phyloP scores from a whole-genome alignment of 805 yeast species.

The Middelhovenomyces tepae region DNA sequence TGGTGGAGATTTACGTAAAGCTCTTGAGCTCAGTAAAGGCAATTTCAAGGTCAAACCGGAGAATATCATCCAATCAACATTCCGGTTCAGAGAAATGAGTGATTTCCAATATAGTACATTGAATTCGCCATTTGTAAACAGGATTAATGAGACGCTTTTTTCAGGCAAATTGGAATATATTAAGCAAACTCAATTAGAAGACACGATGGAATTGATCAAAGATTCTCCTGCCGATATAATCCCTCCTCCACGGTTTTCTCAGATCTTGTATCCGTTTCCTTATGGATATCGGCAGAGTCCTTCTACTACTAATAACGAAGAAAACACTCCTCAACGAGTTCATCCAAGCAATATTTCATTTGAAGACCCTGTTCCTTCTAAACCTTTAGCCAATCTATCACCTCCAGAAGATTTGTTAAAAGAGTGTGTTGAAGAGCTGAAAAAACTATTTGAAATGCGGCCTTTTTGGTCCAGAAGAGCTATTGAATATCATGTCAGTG shows the following conservation, averaged over 20 bases:
- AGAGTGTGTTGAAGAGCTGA: conserved; percentile 29
- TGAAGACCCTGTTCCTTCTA: conserved; percentile 27
- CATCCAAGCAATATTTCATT: conserved; percentile 26
- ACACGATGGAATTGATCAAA: conserved; percentile 13
- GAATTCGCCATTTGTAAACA: conserved; percentile 42
- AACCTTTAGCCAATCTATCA: conserved; percentile 33
- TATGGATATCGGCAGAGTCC: conserved; percentile 75
- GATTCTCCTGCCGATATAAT: conserved; percentile 51
- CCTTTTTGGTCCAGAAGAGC: conserved; percentile 86
- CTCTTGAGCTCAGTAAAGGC: conserved; percentile 52
- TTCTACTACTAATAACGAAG: conserved; percentile 41
- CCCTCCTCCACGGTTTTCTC: conserved; percentile 81
- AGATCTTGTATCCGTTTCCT: conserved; percentile 64
- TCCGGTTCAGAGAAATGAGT: conserved; percentile 74
- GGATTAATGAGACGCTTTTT: conserved; percentile 33
- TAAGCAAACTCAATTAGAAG: conserved; percentile 28
- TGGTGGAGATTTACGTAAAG: conserved; percentile 42
- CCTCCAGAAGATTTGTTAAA: conserved; percentile 34
- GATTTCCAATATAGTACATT: conserved; percentile 74
- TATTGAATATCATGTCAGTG: conserved; percentile 18
- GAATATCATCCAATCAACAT: conserved; percentile 58
- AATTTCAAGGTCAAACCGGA: conserved; percentile 47
- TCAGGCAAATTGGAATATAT: conserved; percentile 36
- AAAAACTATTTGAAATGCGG: conserved; percentile 49
- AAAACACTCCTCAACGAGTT: conserved; percentile 26